Base-by-base conservation (phyloP, 371 early-diverging fungal species). In the Umbelopsis sp. region DNA sequence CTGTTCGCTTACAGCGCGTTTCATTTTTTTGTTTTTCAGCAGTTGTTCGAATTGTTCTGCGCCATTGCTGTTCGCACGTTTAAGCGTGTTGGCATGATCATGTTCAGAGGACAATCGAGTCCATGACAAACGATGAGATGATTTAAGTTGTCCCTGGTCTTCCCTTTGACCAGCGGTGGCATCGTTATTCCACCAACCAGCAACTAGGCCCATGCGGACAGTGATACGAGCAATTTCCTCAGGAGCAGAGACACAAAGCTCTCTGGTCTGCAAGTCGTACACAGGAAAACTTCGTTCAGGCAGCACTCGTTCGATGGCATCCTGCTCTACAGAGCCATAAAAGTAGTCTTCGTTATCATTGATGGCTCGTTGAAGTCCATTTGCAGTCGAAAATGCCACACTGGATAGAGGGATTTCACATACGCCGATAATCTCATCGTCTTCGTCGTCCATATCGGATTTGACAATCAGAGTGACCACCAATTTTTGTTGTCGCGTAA, bases 141-240 rank as follows among this genome's bases (percentile, higher is more conserved):
- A 35, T 35, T 57, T 57, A 16, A 57, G 16, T 35, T 18, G 57
- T 0, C 32, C n/a, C 35, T 35, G 57, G 29, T 57, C 57, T 10
- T 57, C 35, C 32, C 1, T 11, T 37, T 57, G 57, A 35, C 18
- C 35, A 11, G 57, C n/a, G 4, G 37, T 3, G 1, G 18, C 70
- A 44, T 67, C 70, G 22, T 69, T 72, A 22, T 62, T 65, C 71
- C 75, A 76, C 83, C 83, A 82, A 0, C 80, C 83, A 63, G 76
- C 78, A 38, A 80, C 72, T 18, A 82, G 41, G 14, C 83, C 80
- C 24, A 78, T 64, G 0, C 76, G 68, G 6, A 82, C 79, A 0
- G 77, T 78, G 5, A 82, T 67, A 16, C 71, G 72, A 20, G 79
- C 77, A 64, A 82, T 76, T n/a, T 69, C 69, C 5, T 79, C 67